Base-by-base conservation (phyloP, 305 asterid genomes). In the Fraxinus velutina region DNA sequence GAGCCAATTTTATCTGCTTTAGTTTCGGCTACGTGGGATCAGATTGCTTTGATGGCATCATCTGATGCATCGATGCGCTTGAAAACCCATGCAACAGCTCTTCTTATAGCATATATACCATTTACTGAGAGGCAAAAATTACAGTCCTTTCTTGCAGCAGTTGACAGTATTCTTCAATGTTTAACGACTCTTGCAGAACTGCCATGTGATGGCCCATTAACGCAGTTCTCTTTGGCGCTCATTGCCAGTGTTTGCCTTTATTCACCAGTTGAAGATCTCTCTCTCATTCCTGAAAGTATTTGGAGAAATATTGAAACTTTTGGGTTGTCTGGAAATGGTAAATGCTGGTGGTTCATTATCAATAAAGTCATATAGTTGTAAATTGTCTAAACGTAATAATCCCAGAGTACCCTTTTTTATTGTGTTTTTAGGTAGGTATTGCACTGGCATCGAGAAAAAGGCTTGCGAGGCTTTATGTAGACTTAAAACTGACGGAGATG, bases 131-230 rank as follows among this genome's bases (percentile, higher is more conserved):
- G 93, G 84, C 84, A 81, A 80, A 91, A 87, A 83, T 83, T 94
- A 88, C 97, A 90, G 87, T 89, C 97, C n/a, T 92, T 96, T 84
- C 97, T 96, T 90, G 88, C 90, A 77, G 94, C 97, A 80, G 89
- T 97, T 83, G 98, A 94, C 85, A 88, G 85, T 83, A 80, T 92
- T 90, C 92, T 96, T 84, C 93, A 84, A 60, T 87, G 93, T 89
- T 88, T 94, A 85, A 90, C 91, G 4, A 90, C 89, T 73, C 94
- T 94, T 81, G 85, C 89, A 10, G 90, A 89, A 75, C 92, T 93
- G 0, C 83, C 91, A 32, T 88, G 94, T 88, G 89, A 89, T 85
- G 96, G 97, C 79, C 97, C 94, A 37, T 78, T 94, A 83, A 86
- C 88, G 34, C 95, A 90, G 84, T 83, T 94, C 79, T 94, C 99